Evolutionary conservation across 2,329 filamentous ascomycete genomes (phyloP).

Genomic region (Nothophoma quercina): DNA sequence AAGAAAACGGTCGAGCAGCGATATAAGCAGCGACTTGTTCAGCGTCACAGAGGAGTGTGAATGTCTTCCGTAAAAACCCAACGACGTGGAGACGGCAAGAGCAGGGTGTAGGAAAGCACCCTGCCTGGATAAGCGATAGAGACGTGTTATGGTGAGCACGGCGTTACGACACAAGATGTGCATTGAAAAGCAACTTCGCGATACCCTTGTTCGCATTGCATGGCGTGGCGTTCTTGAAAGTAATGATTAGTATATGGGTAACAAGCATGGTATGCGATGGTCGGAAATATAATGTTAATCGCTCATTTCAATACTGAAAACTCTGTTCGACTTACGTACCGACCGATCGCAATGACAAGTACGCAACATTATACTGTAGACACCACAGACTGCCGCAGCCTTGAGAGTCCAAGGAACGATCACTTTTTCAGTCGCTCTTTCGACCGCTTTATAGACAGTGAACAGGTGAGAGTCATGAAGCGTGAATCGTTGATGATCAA

Average conservation of each 20-base stretch:
- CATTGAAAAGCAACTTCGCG: slow-evolving; percentile 17
- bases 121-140: not conserved
- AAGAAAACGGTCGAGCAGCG: not conserved
- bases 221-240: slow-evolving; percentile 15
- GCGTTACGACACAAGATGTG: slow-evolving; percentile 15
- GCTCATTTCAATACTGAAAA: not conserved
- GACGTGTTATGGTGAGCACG: slow-evolving; percentile 9
- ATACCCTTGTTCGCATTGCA: slow-evolving; percentile 23
- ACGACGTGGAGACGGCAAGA: no score
- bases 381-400: no score
- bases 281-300: slow-evolving; percentile 12
- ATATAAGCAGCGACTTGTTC: not conserved
- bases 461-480: no score
- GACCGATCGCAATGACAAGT: no score
- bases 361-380: no score
- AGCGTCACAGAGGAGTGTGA: not conserved
- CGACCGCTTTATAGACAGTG: no score
- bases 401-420: no score
- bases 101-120: no score
- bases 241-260: slow-evolving; percentile 3
- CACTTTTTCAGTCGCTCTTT: no score
- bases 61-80: not conserved
- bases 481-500: no score
- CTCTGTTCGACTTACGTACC: no score
- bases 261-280: slow-evolving; percentile 1